A percentile compares a stretch with the other conserved stretches of the same genome.
Evolutionary conservation across 148 eudicot genomes (phyloP).

Genomic region (Fagopyrum esculentum): DNA sequence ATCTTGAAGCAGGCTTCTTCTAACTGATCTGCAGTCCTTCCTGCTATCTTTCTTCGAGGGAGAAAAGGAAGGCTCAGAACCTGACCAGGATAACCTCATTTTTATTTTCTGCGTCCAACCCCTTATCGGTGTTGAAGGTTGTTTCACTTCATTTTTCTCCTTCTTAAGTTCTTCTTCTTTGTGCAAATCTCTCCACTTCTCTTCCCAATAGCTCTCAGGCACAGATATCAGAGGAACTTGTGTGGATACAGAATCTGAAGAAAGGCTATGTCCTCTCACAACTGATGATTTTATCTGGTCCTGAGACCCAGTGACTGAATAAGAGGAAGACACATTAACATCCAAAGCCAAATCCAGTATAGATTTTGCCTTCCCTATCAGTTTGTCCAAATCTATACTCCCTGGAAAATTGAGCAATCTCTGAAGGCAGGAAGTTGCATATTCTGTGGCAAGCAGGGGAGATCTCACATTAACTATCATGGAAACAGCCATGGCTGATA

Average conservation of each 20-base stretch:
- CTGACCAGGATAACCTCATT: constrained; percentile 50
- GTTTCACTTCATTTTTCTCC: constrained; percentile 23
- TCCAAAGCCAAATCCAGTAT: constrained; percentile 60
- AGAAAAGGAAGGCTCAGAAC: constrained; percentile 45
- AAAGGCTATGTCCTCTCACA: constrained; percentile 49
- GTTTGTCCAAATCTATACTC: constrained; percentile 47
- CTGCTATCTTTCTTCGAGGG: constrained; percentile 37
- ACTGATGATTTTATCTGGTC: constrained; percentile 26
- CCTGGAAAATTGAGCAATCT: constrained; percentile 79
- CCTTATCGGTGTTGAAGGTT: constrained; percentile 33
- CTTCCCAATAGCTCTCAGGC: constrained; percentile 98
- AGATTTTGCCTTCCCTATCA: constrained; percentile 65
- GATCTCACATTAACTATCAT: constrained; percentile 82
- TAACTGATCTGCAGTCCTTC: constrained; percentile 34
- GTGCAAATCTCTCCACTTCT: constrained; percentile 81
- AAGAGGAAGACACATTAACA: constrained; percentile 39
- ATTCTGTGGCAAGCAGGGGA: constrained; percentile 84
- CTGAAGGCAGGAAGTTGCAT: constrained; percentile 85
- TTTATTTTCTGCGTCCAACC: constrained; percentile 85
- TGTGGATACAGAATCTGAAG: constrained; percentile 45
- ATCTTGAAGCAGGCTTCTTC: constrained; percentile 74
- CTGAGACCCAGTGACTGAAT: constrained; percentile 19
- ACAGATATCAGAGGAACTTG: constrained; percentile 37
- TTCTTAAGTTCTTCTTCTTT: constrained; percentile 62
- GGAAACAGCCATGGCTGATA: constrained; percentile 80